Percentiles rank a stretch among this genome's conserved stretches.
Evolutionary conservation across 208 protist species (phyloP).

Genomic region (Leishmania tarentolae): DNA sequence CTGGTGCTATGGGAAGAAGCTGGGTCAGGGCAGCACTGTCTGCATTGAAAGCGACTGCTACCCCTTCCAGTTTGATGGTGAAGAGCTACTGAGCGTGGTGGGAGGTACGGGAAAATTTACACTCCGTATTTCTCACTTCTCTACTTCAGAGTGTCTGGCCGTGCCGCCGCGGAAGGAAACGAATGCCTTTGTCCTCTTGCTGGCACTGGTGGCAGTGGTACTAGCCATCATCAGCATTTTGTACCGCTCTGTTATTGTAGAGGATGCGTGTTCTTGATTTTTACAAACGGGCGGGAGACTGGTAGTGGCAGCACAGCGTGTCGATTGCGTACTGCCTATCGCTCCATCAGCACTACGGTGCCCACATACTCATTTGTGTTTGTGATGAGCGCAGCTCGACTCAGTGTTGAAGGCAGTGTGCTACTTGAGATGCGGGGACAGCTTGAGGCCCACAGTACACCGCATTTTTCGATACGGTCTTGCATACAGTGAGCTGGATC

Average conservation of each 20-base stretch:
- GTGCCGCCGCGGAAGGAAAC: conserved; percentile 18
- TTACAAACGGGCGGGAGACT: not conserved
- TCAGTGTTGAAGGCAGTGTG: not conserved
- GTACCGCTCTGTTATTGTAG: not conserved
- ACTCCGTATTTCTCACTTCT: conserved; percentile 14
- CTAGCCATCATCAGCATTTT: not conserved
- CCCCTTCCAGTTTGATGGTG: conserved; percentile 61
- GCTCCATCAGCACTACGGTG: not conserved
- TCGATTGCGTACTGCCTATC: not conserved
- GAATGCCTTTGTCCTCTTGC: not conserved
- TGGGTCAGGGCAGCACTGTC: conserved; percentile 51
- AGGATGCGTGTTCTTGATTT: not conserved
- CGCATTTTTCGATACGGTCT: not conserved
- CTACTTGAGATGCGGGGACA: not conserved
- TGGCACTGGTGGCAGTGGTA: not conserved
- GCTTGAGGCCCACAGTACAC: not conserved
- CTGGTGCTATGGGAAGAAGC: conserved; percentile 46
- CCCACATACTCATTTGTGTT: not conserved
- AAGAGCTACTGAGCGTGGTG: conserved; percentile 22
- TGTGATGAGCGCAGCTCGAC: not conserved
- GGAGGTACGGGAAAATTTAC: not conserved
- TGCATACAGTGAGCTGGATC: not conserved
- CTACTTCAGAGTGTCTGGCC: conserved; percentile 17
- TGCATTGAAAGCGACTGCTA: conserved; percentile 25
- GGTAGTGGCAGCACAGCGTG: not conserved